A percentile compares a stretch with the other conserved stretches of the same genome.
Conservation (phyloP, 768 basidiomycete species). For the Boletus vermiculosoides region DNA sequence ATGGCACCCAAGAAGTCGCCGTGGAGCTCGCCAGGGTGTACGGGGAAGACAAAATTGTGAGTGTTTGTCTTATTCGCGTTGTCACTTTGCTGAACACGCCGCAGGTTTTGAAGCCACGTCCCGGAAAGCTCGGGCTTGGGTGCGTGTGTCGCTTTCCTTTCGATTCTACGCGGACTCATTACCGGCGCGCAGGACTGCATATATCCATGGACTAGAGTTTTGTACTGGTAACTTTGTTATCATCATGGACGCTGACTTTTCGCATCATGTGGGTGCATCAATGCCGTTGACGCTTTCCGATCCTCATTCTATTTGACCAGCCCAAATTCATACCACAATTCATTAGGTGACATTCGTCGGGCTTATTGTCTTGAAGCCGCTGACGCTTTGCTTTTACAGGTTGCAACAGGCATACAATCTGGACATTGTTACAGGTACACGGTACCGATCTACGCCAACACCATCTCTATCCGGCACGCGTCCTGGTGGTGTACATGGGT, state of each 20-base stretch:
- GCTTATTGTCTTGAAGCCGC: not conserved
- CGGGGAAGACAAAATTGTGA: slow-evolving; percentile 80
- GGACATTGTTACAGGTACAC: slow-evolving; percentile 91
- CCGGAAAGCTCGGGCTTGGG: slow-evolving; percentile 92
- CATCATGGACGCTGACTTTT: slow-evolving; percentile 97
- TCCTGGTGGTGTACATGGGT: slow-evolving; percentile 88
- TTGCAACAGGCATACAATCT: slow-evolving; percentile 83
- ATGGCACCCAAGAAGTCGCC: slow-evolving; percentile 90
- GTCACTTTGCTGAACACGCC: slow-evolving; percentile 4
- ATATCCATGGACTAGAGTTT: slow-evolving; percentile 88
- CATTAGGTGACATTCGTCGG: slow-evolving; percentile 54
- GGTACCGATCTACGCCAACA: slow-evolving; percentile 66
- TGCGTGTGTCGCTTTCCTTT: slow-evolving; percentile 32
- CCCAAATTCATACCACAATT: slow-evolving; percentile 95
- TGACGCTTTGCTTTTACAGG: slow-evolving; percentile 36
- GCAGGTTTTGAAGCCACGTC: slow-evolving; percentile 80
- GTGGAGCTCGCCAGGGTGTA: slow-evolving; percentile 73
- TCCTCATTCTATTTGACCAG: slow-evolving; percentile 38
- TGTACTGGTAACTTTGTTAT: slow-evolving; percentile 91
- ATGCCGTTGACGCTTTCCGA: not conserved
- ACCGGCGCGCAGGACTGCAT: slow-evolving; percentile 66
- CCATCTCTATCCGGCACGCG: slow-evolving; percentile 56
- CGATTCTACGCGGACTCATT: not conserved
- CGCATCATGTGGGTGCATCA: slow-evolving; percentile 73
- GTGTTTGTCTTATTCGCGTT: slow-evolving; percentile 22